A percentile compares a stretch with the other conserved stretches of the same genome.
phyloP scores from a whole-genome alignment of 2,329 filamentous ascomycete species.

The Hypoxylon sp. region DNA sequence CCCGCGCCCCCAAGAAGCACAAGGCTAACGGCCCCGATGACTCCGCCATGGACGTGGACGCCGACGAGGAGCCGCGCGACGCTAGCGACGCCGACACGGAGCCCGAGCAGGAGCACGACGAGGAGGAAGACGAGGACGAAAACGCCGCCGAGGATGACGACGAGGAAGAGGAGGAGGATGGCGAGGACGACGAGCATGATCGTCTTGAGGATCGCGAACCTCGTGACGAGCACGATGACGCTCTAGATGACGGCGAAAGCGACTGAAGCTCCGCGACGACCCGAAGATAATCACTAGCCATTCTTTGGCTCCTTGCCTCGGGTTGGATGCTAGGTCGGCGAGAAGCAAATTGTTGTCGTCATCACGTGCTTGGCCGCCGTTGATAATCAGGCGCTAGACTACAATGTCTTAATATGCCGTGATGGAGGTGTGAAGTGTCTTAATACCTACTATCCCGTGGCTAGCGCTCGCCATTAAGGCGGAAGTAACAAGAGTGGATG shows the following conservation, averaged over 20 bases:
- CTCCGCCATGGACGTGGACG: conserved; percentile 57
- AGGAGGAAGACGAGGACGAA: conserved; percentile 61
- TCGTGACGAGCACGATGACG: conserved; percentile 63
- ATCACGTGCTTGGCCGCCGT: not conserved
- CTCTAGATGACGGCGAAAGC: conserved; percentile 67
- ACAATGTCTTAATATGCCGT: not conserved
- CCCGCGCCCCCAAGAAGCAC: conserved; percentile 50
- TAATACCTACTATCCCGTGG: too few relatives aligned
- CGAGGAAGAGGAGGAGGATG: conserved; percentile 49
- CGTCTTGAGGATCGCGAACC: conserved; percentile 48
- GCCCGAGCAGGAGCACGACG: conserved; percentile 56
- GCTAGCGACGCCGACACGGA: conserved; percentile 52
- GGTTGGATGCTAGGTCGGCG: not conserved
- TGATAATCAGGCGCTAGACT: not conserved
- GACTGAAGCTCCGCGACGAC: conserved; percentile 48
- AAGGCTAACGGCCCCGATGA: conserved; percentile 49
- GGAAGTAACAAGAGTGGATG: too few relatives aligned
- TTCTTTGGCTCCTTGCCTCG: not conserved
- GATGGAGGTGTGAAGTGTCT: too few relatives aligned
- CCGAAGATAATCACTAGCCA: not conserved
- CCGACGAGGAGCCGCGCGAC: conserved; percentile 47
- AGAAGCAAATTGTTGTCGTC: not conserved
- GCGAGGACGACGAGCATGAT: conserved; percentile 52
- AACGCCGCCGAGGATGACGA: conserved; percentile 58
- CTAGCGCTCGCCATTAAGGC: too few relatives aligned